Evolutionary conservation across 2,329 filamentous ascomycete genomes (phyloP).

Genomic region (Penicillium concentricum): DNA sequence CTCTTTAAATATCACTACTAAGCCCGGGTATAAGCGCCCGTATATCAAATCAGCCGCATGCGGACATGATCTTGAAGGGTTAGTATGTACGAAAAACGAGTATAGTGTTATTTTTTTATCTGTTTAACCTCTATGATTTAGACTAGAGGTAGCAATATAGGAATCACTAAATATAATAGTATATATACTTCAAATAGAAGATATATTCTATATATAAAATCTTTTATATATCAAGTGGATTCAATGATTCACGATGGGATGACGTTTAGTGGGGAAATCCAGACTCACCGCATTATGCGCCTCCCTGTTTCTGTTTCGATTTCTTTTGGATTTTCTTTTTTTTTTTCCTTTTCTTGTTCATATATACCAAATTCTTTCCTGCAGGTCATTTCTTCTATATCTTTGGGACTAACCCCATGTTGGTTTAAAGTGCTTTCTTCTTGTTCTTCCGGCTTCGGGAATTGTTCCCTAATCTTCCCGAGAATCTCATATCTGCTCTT

Average conservation of each 20-base stretch:
- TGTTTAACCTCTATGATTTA: not conserved
- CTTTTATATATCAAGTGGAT: not conserved
- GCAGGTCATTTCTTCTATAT: not conserved
- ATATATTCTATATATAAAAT: no score
- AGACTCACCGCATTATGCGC: slow-evolving; percentile 25
- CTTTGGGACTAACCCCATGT: slow-evolving; percentile 7
- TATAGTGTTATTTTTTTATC: not conserved
- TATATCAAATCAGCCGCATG: not conserved
- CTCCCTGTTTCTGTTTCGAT: not conserved
- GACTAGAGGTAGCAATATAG: not conserved
- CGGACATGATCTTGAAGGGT: not conserved
- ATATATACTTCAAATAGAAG: no score
- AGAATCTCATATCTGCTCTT: not conserved
- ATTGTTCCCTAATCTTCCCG: slow-evolving; percentile 23
- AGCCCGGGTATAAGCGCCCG: not conserved
- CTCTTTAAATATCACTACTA: no score
- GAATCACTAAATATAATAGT: not conserved
- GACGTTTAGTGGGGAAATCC: slow-evolving; percentile 27
- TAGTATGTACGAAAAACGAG: not conserved
- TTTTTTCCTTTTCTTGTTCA: not conserved
- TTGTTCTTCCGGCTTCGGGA: slow-evolving; percentile 15
- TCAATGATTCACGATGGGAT: slow-evolving; percentile 15
- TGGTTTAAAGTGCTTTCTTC: slow-evolving; percentile 5
- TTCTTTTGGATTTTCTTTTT: slow-evolving; percentile 1
- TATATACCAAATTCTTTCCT: not conserved